These are phyloP conservation scores for Cladosporium sp. DNA, from an alignment of 2,329 filamentous ascomycete species.

Conservation along the genomic window DNA sequence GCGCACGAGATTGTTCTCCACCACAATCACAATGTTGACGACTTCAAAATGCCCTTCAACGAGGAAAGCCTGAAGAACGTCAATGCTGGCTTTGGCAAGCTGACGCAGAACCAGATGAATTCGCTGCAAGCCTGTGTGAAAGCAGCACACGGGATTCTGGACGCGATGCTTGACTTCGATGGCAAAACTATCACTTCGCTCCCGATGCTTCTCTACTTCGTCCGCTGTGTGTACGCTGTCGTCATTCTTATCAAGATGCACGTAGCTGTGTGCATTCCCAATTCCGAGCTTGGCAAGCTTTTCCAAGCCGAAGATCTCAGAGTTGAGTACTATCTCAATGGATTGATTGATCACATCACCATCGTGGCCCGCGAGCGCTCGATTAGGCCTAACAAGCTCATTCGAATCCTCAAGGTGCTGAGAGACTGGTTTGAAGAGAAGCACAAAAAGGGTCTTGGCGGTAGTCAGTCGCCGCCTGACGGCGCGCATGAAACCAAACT, in stretches of 20 bases:
- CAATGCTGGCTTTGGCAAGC: conserved; percentile 41
- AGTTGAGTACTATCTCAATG: conserved; percentile 50
- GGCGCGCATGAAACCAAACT: conserved; percentile 14
- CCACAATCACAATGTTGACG: conserved; percentile 46
- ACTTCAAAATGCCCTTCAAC: conserved; percentile 48
- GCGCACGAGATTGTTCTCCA: conserved; percentile 54
- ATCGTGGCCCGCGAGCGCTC: conserved; percentile 9
- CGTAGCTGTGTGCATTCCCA: conserved; percentile 53
- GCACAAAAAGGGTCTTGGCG: conserved; percentile 34
- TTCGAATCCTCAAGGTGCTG: conserved; percentile 47
- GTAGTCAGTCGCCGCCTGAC: conserved; percentile 20
- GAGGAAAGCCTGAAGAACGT: conserved; percentile 44
- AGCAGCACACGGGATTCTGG: conserved; percentile 49
- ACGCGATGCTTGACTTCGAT: conserved; percentile 52
- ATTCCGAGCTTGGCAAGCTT: conserved; percentile 50
- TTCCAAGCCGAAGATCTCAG: conserved; percentile 50
- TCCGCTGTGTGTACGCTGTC: conserved; percentile 57
- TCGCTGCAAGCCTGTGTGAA: conserved; percentile 49
- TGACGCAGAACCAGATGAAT: conserved; percentile 49
- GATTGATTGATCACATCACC: conserved; percentile 37
- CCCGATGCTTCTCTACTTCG: conserved; percentile 48
- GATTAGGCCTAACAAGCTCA: conserved; percentile 40
- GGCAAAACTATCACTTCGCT: conserved; percentile 45
- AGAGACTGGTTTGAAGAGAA: conserved; percentile 45
- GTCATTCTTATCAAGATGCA: conserved; percentile 62